Evolutionary conservation across 257 asterid species (phyloP).

Genomic region (Thymus mandschuricus): DNA sequence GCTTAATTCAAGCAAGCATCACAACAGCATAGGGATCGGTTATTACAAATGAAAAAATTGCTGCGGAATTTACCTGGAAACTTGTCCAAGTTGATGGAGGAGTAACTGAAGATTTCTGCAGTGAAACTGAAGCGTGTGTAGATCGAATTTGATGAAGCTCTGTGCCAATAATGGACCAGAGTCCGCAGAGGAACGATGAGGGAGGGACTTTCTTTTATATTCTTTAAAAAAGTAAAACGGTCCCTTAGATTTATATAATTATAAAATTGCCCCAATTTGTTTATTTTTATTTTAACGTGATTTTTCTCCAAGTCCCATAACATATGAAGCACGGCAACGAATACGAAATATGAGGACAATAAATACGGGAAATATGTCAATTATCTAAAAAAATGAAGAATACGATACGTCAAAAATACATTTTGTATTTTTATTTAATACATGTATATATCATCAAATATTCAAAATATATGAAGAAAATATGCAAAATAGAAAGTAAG

Average conservation of each 20-base stretch:
- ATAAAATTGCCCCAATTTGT: neutral
- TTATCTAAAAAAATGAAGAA: no score
- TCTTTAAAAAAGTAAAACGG: neutral
- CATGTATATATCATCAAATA: no score
- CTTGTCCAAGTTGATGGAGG: neutral
- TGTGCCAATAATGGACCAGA: neutral
- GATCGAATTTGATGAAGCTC: slow-evolving; percentile 17
- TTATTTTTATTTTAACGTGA: no score
- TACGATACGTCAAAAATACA: no score
- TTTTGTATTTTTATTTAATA: no score
- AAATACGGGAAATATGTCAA: no score
- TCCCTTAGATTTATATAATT: neutral
- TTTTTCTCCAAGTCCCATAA: no score
- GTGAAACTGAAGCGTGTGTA: neutral
- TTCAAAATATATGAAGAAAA: no score
- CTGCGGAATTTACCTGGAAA: slow-evolving; percentile 18
- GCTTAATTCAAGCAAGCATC: slow-evolving; percentile 20
- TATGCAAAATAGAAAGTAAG: no score
- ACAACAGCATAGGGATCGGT: slow-evolving; percentile 27
- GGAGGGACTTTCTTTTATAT: neutral
- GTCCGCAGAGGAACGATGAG: neutral
- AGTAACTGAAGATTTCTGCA: neutral
- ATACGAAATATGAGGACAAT: no score
- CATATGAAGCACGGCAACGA: no score
- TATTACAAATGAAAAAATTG: slow-evolving; percentile 24